Evolutionary conservation across 2,329 filamentous ascomycete genomes (phyloP), one percentile per base, ranked within the genome.

Genomic region (Epichloe sylvatica): DNA sequence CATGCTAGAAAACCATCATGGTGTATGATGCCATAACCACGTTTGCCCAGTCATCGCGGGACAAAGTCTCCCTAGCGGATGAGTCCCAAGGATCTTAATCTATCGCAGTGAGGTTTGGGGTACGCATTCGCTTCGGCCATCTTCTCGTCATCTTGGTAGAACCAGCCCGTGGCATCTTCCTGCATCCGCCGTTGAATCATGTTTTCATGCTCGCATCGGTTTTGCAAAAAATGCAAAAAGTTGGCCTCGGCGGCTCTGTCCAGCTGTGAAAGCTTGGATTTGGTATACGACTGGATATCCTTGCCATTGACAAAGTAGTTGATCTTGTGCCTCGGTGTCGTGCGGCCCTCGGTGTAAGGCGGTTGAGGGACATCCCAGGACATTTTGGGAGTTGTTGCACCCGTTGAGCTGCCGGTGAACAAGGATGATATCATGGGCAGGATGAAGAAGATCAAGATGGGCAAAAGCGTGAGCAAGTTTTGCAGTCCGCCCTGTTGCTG

Each of bases 381-480:
- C 69, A 95, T 81, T 25, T 72, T 71, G 3, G 91, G 91, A 12
- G 81, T 66, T 7, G 70, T 75, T n/a, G 62, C 37, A 3, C 62
- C 57, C 5, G 60, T 56, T 8, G 57, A 58, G 19, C 67, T 65
- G 49, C 76, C 72, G 45, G 79, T 76, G 64, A 95, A 88, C 25
- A 95, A 67, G 1, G 85, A 91, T 19, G 86, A 87, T 50, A 97
- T 71, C 25, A 94, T 75, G 0, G 89, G 86, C 54, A 91, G 79
- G 50, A 97, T 71, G 63, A 98, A 94, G 59, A 98, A 81, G 55
- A 98, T 73, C 49, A 98, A 74, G 46, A 98, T 81, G 15, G 92
- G 91, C 5, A 98, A 75, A 15, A 98, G 75, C 52, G 88, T 85
- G 49, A 86, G 69, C 56, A 94, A 63, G 56, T 78, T 76, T 61